Evolutionary conservation across 345 rosid genomes (phyloP), one percentile per base, ranked within the genome.

Genomic region (Populus nigra): DNA sequence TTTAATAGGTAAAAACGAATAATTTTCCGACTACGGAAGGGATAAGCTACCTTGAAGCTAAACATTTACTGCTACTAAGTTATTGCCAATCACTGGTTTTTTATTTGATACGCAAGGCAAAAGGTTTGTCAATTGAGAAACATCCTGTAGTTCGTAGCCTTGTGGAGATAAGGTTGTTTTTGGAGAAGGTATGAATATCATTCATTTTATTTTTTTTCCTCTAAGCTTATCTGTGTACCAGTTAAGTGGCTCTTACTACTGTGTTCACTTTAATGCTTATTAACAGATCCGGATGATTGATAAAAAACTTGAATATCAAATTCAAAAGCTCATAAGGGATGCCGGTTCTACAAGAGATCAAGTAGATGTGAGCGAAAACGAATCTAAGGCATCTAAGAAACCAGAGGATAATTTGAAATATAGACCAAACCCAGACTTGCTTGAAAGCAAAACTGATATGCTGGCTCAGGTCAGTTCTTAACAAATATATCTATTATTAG

Each of bases 251-350:
- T 77, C 29, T 45, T 33, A 20, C 5, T 22, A 22, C 20, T 35
- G 50, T 25, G 4, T 13, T 59, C 22, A 50, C 3, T 15, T 65
- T 69, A 57, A 29, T 74, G 49, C 36, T 74, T 72, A 67, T 65
- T 15, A 49, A 80, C 88, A 96, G 97, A 89, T 96, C 73, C 91
- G 96, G 53, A 94, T 94, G 15, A 91, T 96, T 53, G 99, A 93
- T 86, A 93, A 92, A 71, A 96, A 91, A 63, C 91, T 92, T 71
- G 94, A 96, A 25, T 96, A 96, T 87, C 97, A 93, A 86, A 86
- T 93, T 70, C 91, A 92, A 85, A 96, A 93, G 88, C 92, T 96
- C 72, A 88, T 88, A 1, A 88, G 83, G 73, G 86, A 80, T 27
- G 62, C 79, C 73, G 86, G 66, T 20, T 83, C 77, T 73, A 79